These are phyloP conservation scores for Dryadomyces quercivorus DNA, from an alignment of 2,329 filamentous ascomycete genomes.

Conservation along the genomic window DNA sequence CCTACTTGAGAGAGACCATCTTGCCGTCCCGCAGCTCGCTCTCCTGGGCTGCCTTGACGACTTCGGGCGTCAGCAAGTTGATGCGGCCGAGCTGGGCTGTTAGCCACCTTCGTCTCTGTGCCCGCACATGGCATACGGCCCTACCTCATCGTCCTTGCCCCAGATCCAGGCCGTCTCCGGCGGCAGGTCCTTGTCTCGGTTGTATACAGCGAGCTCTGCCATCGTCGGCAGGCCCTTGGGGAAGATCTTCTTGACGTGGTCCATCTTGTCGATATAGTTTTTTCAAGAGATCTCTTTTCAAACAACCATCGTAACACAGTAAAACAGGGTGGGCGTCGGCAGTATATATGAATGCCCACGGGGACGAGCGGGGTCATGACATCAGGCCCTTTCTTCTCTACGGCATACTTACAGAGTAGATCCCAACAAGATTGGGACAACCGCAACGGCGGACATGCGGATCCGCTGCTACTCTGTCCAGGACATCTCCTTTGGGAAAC, in stretches of 20 bases:
- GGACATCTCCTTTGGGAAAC: too few species aligned
- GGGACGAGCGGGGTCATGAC: too few species aligned
- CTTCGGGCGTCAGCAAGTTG: conserved; percentile 34
- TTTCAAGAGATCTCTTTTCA: neutral
- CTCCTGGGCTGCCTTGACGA: conserved; percentile 28
- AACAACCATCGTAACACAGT: neutral
- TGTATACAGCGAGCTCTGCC: conserved; percentile 4
- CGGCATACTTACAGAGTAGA: too few species aligned
- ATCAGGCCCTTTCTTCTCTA: too few species aligned
- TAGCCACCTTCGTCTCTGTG: neutral
- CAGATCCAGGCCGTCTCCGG: conserved; percentile 8
- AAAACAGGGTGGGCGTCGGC: too few species aligned
- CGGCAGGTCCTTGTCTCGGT: conserved; percentile 4
- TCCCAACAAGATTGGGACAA: too few species aligned
- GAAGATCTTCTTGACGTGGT: conserved; percentile 1
- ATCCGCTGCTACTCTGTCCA: too few species aligned
- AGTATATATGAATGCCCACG: too few species aligned
- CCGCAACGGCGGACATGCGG: too few species aligned
- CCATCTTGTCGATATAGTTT: conserved; percentile 1
- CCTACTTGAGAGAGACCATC: neutral
- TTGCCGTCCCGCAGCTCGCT: conserved; percentile 18
- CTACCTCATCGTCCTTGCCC: conserved; percentile 5
- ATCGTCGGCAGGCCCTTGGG: conserved; percentile 5
- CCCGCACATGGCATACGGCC: neutral
- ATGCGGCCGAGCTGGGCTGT: conserved; percentile 27